A percentile compares a stretch with the other conserved stretches of the same genome.
Conservation (phyloP, 2,329 filamentous ascomycete species). For the Clarireedia monteithiana region DNA sequence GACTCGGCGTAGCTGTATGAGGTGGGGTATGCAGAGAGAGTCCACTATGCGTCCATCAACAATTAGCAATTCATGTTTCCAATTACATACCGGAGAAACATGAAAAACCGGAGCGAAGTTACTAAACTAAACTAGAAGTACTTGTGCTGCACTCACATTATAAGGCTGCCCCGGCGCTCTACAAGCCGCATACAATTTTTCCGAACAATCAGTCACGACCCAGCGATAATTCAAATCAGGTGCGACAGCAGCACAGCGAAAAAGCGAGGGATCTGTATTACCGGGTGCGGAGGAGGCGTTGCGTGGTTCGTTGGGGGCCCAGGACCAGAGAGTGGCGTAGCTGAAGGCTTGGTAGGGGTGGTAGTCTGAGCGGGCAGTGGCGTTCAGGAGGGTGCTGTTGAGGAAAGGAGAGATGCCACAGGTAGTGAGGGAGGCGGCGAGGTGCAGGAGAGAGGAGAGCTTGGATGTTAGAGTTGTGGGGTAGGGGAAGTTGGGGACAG, state of each 20-base stretch:
- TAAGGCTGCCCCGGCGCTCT: conserved; percentile 46
- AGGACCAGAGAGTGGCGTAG: conserved; percentile 48
- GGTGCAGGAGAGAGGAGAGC: conserved; percentile 28
- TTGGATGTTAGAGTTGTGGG: conserved; percentile 24
- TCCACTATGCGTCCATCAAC: conserved; percentile 34
- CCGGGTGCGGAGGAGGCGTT: conserved; percentile 33
- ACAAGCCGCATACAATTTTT: conserved; percentile 46
- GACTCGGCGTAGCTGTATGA: conserved; percentile 37
- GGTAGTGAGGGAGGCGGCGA: conserved; percentile 35
- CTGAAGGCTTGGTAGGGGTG: conserved; percentile 43
- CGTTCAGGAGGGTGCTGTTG: conserved; percentile 45
- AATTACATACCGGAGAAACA: background rate
- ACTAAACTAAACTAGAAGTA: too few relatives aligned
- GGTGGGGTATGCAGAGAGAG: conserved; percentile 35
- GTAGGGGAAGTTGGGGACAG: conserved; percentile 25
- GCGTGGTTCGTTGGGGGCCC: conserved; percentile 47
- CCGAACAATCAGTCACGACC: conserved; percentile 47
- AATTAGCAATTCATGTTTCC: background rate
- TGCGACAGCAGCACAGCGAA: conserved; percentile 44
- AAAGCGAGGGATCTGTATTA: conserved; percentile 26
- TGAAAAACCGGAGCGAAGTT: conserved; percentile 34
- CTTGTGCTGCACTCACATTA: conserved; percentile 38
- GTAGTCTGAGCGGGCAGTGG: conserved; percentile 41
- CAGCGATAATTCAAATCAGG: conserved; percentile 42
- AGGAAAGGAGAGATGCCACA: conserved; percentile 56